Conservation (phyloP, 306 rosid genomes). For the Cucumis hystrix region DNA sequence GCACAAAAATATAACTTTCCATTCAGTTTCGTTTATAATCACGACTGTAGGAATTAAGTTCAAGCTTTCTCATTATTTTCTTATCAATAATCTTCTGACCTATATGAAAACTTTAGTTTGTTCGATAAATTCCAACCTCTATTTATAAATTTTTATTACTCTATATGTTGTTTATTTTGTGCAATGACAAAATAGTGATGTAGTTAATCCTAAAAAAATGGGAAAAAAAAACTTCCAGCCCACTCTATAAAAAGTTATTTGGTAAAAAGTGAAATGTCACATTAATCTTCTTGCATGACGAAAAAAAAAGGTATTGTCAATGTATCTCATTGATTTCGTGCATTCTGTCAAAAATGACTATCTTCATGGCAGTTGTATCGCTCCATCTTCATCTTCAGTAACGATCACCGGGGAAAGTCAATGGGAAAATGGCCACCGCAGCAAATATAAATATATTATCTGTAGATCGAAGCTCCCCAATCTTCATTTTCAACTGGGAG, state of each 20-base stretch:
- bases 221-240: not conserved
- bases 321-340: not conserved
- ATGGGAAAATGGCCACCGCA: not conserved
- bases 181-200: not conserved
- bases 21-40: too few species aligned
- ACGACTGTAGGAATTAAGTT: too few species aligned
- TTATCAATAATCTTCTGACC: too few species aligned
- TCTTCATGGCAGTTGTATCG: not conserved
- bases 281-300: not conserved
- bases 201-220: not conserved
- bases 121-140: too few species aligned
- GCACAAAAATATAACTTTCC: too few species aligned
- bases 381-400: slow-evolving; percentile 1
- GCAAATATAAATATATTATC: not conserved
- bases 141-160: too few species aligned
- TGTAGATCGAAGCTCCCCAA: slow-evolving; percentile 3
- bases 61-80: too few species aligned
- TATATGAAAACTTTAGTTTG: too few species aligned
- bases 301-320: not conserved
- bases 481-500: slow-evolving; percentile 4
- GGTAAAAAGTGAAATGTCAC: not conserved
- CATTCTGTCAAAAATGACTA: not conserved
- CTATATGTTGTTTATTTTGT: too few species aligned
- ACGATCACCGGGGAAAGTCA: not conserved
- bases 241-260: not conserved